phyloP scores from a whole-genome alignment of 768 basidiomycete genomes.

The Tulasnella calospora region DNA sequence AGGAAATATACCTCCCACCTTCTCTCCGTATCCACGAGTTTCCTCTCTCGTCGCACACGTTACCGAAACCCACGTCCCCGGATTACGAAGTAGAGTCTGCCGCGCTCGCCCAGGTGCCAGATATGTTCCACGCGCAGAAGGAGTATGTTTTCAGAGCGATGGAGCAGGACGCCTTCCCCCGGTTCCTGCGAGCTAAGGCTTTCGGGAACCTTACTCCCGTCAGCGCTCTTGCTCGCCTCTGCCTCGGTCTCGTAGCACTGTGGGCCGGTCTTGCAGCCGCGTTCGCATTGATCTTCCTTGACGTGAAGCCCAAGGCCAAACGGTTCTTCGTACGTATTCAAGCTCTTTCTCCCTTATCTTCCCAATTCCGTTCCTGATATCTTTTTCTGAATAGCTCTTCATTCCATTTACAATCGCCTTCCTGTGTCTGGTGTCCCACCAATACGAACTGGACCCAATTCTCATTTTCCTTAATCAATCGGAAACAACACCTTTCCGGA shows the following conservation, averaged over 20 bases:
- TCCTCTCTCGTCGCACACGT: slow-evolving; percentile 68
- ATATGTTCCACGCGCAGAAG: slow-evolving; percentile 96
- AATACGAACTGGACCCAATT: slow-evolving; percentile 95
- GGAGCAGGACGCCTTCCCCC: slow-evolving; percentile 91
- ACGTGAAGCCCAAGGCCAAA: slow-evolving; percentile 86
- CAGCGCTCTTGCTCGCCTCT: slow-evolving; percentile 78
- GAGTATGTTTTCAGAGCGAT: slow-evolving; percentile 95
- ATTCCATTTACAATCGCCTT: slow-evolving; percentile 86
- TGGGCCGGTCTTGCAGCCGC: slow-evolving; percentile 94
- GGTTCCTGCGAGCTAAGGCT: slow-evolving; percentile 95
- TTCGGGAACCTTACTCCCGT: slow-evolving; percentile 95
- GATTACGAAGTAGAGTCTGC: slow-evolving; percentile 53
- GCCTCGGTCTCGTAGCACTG: slow-evolving; percentile 75
- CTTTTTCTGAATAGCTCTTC: slow-evolving; percentile 62
- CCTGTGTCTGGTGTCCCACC: slow-evolving; percentile 89
- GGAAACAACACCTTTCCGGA: slow-evolving; percentile 95
- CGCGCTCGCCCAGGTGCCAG: slow-evolving; percentile 83
- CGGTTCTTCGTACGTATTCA: slow-evolving; percentile 81
- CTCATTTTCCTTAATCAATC: slow-evolving; percentile 90
- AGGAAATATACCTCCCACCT: slow-evolving; percentile 96
- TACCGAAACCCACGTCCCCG: slow-evolving; percentile 52
- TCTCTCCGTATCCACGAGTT: slow-evolving; percentile 87
- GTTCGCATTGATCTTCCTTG: slow-evolving; percentile 89
- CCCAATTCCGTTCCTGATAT: slow-evolving; percentile 15
- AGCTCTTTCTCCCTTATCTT: not conserved